Evolutionary conservation across 2,329 filamentous ascomycete species (phyloP), one percentile per base, ranked within the genome.

Genomic region (Colletotrichum orbiculare): DNA sequence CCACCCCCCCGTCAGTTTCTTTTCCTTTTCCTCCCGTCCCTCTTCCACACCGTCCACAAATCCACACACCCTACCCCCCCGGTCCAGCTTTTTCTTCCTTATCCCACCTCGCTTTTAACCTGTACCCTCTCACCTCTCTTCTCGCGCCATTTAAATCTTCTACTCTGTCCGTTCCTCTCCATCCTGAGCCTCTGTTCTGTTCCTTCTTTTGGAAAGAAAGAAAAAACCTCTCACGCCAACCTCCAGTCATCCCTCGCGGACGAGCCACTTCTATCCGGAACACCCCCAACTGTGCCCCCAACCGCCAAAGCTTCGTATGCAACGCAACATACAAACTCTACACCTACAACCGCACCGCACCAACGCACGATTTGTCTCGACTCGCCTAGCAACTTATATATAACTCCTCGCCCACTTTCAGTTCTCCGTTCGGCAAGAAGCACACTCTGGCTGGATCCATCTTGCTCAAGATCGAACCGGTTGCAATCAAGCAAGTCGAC

Each of bases 91-190:
- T 55, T 48, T 53, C 25, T 33, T 54, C 15, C 49, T 54, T 59
- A 39, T 60, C 55, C 49, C 55, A 49, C 54, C 54, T 57, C 45
- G 52, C 43, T 56, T 45, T 39, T 48, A 38, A 11, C 43, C 53
- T 48, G n/a, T 43, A 42, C 38, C 55, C 55, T 39, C 61, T 54
- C 47, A n/a, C 49, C 60, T 25, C 42, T 54, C 46, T 39, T 54
- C 60, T 49, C 35, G 34, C 25, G 49, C 58, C 62, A 57, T 68
- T 68, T 68, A 67, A 68, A 67, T 45, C 54, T 64, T 50, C 60
- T 42, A 38, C 66, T 64, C 66, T 63, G 55, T 68, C 63, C 66
- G 46, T 60, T 48, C 53, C 54, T 62, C 55, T 39, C 55, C 49
- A 52, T 52, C 59, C 46, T 25, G 25, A n/a, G 42, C 41, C 25